A percentile compares a stretch with the other conserved stretches of the same genome.
These are phyloP conservation scores for Fusarium euwallaceae DNA, from an alignment of 2,329 filamentous ascomycete species.

Conservation along the genomic window DNA sequence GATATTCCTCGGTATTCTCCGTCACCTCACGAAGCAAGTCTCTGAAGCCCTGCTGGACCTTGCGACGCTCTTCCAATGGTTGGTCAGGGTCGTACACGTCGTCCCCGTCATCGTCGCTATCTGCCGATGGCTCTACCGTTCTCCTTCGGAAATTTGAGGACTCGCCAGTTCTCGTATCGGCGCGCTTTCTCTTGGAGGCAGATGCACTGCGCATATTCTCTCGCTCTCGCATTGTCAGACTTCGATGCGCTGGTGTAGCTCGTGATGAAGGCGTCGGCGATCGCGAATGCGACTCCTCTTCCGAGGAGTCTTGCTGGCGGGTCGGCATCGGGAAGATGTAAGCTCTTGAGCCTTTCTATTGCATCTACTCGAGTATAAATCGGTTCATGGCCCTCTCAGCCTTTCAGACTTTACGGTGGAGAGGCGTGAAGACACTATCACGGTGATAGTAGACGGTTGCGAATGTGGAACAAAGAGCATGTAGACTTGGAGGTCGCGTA, in stretches of 20 bases:
- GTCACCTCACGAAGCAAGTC: slow-evolving; percentile 70
- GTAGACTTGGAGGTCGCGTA: slow-evolving; percentile 16
- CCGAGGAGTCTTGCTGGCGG: slow-evolving; percentile 34
- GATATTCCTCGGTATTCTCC: slow-evolving; percentile 81
- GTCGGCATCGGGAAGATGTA: slow-evolving; percentile 43
- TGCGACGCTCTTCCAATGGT: slow-evolving; percentile 77
- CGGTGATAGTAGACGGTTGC: not conserved
- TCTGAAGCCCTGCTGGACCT: slow-evolving; percentile 77
- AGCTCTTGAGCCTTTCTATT: not conserved
- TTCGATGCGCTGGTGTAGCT: slow-evolving; percentile 37
- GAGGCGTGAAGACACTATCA: not conserved
- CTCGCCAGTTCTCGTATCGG: slow-evolving; percentile 41
- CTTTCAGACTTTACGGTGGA: not conserved
- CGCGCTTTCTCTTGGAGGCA: slow-evolving; percentile 51
- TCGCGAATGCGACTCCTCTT: slow-evolving; percentile 38
- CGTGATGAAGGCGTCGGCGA: slow-evolving; percentile 39
- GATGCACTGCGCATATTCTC: slow-evolving; percentile 38
- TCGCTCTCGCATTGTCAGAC: slow-evolving; percentile 46
- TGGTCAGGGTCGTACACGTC: slow-evolving; percentile 86
- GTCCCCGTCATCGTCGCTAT: slow-evolving; percentile 37
- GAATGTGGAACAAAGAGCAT: slow-evolving; percentile 6
- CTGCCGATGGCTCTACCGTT: slow-evolving; percentile 40
- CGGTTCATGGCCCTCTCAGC: not conserved
- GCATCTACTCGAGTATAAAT: not conserved
- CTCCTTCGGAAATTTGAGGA: slow-evolving; percentile 42